Percentiles rank a stretch among this genome's conserved stretches.
These are phyloP conservation scores for Cruciata laevipes DNA, from an alignment of 257 asterid species.

Conservation along the genomic window DNA sequence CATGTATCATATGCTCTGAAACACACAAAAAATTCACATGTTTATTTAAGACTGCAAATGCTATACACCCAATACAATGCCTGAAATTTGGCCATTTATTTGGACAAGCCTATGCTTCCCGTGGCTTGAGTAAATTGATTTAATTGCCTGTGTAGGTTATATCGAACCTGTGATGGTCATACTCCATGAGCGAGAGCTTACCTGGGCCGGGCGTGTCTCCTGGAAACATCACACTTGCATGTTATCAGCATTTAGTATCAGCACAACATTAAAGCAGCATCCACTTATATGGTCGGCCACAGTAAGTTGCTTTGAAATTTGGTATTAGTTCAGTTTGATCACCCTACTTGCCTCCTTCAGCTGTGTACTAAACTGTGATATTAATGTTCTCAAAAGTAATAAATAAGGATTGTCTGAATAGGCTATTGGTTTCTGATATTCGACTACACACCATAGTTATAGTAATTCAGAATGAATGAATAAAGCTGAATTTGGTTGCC, in stretches of 20 bases:
- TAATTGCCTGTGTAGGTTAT: constrained; percentile 52
- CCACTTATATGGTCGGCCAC: constrained; percentile 94
- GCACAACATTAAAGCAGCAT: constrained; percentile 85
- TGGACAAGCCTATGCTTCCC: neutral
- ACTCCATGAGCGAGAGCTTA: constrained; percentile 89
- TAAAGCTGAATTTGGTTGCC: neutral
- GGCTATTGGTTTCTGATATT: neutral
- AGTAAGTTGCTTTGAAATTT: constrained; percentile 37
- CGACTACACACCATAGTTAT: neutral
- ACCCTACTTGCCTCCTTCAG: neutral
- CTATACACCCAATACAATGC: neutral
- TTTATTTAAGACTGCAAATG: too few relatives aligned
- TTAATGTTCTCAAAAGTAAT: neutral
- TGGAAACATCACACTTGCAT: constrained; percentile 88
- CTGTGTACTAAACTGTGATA: neutral
- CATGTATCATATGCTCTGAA: neutral
- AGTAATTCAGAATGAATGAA: neutral
- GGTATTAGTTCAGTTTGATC: neutral
- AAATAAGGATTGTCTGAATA: neutral
- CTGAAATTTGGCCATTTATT: neutral
- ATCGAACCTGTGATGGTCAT: constrained; percentile 97
- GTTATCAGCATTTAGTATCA: constrained; percentile 93
- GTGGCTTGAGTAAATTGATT: constrained; percentile 13
- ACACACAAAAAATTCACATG: too few relatives aligned
- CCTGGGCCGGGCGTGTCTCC: constrained; percentile 96